Base-by-base conservation (phyloP, 176 grass and related monocot species). In the Neostapfia colusana region DNA sequence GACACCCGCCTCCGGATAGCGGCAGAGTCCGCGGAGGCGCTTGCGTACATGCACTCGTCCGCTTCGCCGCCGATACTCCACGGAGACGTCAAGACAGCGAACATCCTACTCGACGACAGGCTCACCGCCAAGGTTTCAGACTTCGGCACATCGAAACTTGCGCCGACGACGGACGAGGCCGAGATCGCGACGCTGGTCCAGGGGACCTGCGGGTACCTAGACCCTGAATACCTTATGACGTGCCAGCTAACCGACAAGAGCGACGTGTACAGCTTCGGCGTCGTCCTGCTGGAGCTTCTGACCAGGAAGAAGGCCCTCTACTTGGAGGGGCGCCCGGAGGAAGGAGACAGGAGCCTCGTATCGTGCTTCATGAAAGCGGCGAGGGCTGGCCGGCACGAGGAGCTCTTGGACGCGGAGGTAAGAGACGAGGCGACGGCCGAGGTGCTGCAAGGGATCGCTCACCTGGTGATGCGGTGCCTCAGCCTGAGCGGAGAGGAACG, bases 401-500 rank as follows among this genome's bases (percentile, higher is more conserved):
- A 58, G 55, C 55, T 58, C 13, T 26, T 58, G 23, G 55, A 58
- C 10, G 23, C 3, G 1, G 23, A 58, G 21, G 23, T 58, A 58
- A 58, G 55, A 12, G 26, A 26, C 23, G 21, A 58, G 55, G 26
- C 25, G 25, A 58, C 0, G 26, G 55, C 14, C 11, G 86, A 89
- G n/a, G 55, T 74, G 18, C 72, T 95, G 0, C 24, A 77, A 75
- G 89, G 83, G 20, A 79, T 89, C 35, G 46, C 73, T 4, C 63
- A 89, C 14, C 82, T 95, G 0, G 65, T 90, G 11, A 66, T 89
- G 72, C 78, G 60, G 51, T 91, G 92, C 73, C 45, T 91, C 46
- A 89, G 59, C 56, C 64, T 95, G 69, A 89, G 46, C 14, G 71
- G 92, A 7, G 81, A 92, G 35, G 89, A 89, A 77, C 73, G 92